phyloP scores from a whole-genome alignment of 176 grass and related monocot species.

The Carex littledalei region DNA sequence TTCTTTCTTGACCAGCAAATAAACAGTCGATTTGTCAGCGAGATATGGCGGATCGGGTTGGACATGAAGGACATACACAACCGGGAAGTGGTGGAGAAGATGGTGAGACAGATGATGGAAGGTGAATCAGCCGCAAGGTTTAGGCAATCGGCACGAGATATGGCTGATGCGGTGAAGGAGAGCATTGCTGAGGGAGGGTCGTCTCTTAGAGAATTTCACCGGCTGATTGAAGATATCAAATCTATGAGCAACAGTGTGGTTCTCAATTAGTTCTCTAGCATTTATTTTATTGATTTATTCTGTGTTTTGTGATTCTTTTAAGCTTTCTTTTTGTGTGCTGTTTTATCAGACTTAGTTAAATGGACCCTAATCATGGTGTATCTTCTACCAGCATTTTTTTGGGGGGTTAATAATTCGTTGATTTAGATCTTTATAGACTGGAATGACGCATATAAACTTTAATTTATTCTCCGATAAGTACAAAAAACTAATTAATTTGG shows the following conservation, averaged over 20 bases:
- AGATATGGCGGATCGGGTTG: conserved; percentile 24
- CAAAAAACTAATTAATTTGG: background rate
- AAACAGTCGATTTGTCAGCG: conserved; percentile 28
- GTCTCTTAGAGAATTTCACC: conserved; percentile 6
- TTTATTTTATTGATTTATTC: background rate
- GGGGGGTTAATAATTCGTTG: background rate
- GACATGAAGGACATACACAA: conserved; percentile 38
- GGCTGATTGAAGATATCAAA: conserved; percentile 30
- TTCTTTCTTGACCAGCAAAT: conserved; percentile 40
- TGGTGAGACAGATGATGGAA: conserved; percentile 46
- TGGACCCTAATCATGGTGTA: background rate
- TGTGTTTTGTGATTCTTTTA: background rate
- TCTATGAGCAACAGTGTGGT: conserved; percentile 12
- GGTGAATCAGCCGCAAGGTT: conserved; percentile 23
- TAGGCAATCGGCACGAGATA: background rate
- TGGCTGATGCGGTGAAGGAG: conserved; percentile 22
- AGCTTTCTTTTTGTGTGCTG: background rate
- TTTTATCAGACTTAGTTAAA: background rate
- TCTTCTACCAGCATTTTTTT: background rate
- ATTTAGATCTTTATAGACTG: background rate
- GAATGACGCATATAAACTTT: background rate
- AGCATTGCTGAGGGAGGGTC: conserved; percentile 32
- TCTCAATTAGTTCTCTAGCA: background rate
- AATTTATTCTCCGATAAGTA: background rate
- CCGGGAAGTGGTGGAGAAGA: conserved; percentile 16